Evolutionary conservation across 495 filamentous ascomycete species (phyloP), one percentile per base, ranked within the genome.

Genomic region (Daldinia childiae): DNA sequence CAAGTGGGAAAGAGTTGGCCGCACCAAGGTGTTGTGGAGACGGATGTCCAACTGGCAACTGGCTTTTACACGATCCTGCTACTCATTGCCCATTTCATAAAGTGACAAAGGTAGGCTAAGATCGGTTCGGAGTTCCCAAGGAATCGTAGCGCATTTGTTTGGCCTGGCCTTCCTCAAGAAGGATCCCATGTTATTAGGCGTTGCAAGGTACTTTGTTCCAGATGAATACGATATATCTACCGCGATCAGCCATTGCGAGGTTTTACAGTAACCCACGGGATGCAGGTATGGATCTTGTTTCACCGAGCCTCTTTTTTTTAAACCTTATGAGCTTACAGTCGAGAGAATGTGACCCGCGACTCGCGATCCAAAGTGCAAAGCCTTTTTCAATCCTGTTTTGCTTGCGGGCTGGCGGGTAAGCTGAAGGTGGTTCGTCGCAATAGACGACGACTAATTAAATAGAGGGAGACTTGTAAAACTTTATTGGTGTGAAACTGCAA

Each of bases 301-400:
- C 72, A 68, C 72, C 72, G 72, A 74, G 68, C 63, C 72, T 71
- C 30, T 36, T 57, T 27, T 26, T 62, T 64, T 74, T 59, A 66
- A 45, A 58, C 59, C 62, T 54, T 56, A 50, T 66, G 39, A 58
- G 62, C 43, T 73, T 24, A 48, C 43, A 3, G 19, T 48, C 19
- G 9, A 21, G 43, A 48, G 43, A 48, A 68, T 65, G 70, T 72
- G 59, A 72, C 69, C 27, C 58, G 58, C 52, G 45, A 43, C 17
- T 5, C 12, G 34, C 34, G 34, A 45, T n/a, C 17, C 3, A 48
- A 58, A 64, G 57, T 68, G 61, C 65, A 69, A 45, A 63, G 50
- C 21, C 43, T 34, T 73, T 73, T 64, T 67, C 66, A 41, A 64
- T 62, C 58, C 68, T 62, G 59, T 64, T 17, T 54, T 5, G 67